Evolutionary conservation across 1,284 basidiomycete genomes (phyloP), one percentile per base, ranked within the genome.

Genomic region (Pisolithus thermaeus): DNA sequence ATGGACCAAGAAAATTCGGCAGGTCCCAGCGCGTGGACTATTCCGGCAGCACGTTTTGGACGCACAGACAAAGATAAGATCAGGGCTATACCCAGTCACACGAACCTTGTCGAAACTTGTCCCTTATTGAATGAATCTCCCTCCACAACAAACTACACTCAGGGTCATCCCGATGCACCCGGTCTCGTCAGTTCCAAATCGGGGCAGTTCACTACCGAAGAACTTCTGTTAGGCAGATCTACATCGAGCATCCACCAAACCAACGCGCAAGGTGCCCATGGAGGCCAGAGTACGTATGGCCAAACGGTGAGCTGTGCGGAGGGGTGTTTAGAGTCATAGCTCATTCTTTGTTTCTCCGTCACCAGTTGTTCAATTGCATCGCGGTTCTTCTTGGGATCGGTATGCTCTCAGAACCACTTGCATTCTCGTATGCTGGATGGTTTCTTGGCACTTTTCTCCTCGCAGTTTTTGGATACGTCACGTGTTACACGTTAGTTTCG

Each of bases 381-480:
- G 92, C 90, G 8, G 89, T 93, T 25, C 72, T 95, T 9, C 75
- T 94, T 7, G 93, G 93, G 5, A 89, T 96, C 56, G 93, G 93
- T 2, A 86, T 97, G 74, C 77, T 96, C 2, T 92, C 90, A 2
- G 87, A 94, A 66, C 91, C 93, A 0, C 75, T 94, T 18, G 92
- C 92, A 0, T 93, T 93, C 63, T 81, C 89, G 1, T 91, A 89
- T 60, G 84, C 91, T 1, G 25, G 25, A 27, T 27, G 25, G 25
- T 27, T 27, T 27, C 25, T 27, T 92, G 92, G 6, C 95, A 92
- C 92, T 74, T 87, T 79, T 32, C 74, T 96, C 38, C 83, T 95
- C 50, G 65, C 91, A 7, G 81, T 81, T 53, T 95, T 92, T 65
- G 90, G 88, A 0, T 77, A 77, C 54, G 72, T 95, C 32, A 87